Evolutionary conservation across 805 yeast genomes (phyloP), one percentile per base, ranked within the genome.

Genomic region (Wickerhamiella spandovensis): DNA sequence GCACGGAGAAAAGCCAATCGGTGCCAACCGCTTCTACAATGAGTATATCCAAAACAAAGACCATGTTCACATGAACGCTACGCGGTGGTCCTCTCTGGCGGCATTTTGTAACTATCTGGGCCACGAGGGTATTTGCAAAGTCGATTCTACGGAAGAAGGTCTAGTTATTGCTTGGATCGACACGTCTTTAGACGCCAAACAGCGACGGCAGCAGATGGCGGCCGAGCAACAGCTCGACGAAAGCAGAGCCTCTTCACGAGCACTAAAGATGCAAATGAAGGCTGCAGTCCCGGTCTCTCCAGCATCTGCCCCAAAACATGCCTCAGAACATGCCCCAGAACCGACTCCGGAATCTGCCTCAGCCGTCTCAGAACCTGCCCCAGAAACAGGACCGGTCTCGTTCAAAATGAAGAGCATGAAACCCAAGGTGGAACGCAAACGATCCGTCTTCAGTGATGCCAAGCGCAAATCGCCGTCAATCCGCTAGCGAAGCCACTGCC

Each of bases 51-150:
- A 76, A 53, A 85, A 90, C 62, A 78, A 78, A 59, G 78, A 84
- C 51, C 97, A 92, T 64, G 70, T 88, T 10, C 98, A 90, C 64
- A 78, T 92, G 82, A 88, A 87, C 58, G 80, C 97, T 1, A 92
- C 98, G 0, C 72, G 72, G 52, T 92, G 94, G 86, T 64, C 73
- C 2, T 75, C 83, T 1, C 66, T 92, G 45, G 75, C 87, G 0
- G 74, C 77, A 41, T 86, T 90, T 61, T 72, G 86, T 20, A 73
- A 76, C 52, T 68, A 77, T 55, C 65, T 89, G 55, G 81, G 79
- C 1, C 67, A 71, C 12, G 67, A 71, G 18, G 84, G 85, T 0
- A 62, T 74, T 3, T 76, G 86, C 23, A 64, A 68, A 22, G 81
- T 85, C 1, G 67, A 62, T 22, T 67, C 65, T 32, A 64, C 65